Evolutionary conservation across 257 asterid genomes (phyloP).

Genomic region (Primulina eburnea): DNA sequence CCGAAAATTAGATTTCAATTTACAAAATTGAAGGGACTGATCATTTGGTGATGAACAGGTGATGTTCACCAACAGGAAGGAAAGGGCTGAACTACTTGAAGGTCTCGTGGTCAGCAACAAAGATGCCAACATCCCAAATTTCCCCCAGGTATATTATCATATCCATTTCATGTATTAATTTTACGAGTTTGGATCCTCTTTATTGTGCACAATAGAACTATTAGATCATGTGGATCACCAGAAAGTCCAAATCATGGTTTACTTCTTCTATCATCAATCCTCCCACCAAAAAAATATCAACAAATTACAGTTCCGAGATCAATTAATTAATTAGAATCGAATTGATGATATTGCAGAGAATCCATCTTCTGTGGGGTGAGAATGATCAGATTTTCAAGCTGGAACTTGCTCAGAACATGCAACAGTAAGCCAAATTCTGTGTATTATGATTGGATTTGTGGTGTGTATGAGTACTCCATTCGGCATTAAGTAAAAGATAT

Average conservation of each 20-base stretch:
- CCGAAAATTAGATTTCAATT: neutral
- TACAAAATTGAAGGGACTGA: neutral
- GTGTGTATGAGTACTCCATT: no score
- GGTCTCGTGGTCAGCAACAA: conserved; percentile 71
- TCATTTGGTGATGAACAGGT: conserved; percentile 42
- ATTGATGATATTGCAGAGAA: conserved; percentile 42
- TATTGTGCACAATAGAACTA: no score
- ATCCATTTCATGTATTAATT: no score
- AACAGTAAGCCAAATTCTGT: conserved; percentile 47
- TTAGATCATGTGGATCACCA: no score
- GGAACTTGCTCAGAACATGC: conserved; percentile 71
- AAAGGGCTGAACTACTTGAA: conserved; percentile 80
- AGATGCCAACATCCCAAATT: conserved; percentile 54
- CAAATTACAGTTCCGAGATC: neutral
- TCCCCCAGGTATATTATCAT: conserved; percentile 44
- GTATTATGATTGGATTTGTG: no score
- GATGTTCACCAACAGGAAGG: conserved; percentile 83
- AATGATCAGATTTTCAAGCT: conserved; percentile 75
- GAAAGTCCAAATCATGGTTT: no score
- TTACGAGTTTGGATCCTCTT: no score
- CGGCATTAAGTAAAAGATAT: no score
- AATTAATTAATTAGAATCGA: neutral
- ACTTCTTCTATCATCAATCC: no score
- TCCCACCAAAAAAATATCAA: neutral
- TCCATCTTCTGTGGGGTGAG: conserved; percentile 92